A percentile compares a stretch with the other conserved stretches of the same genome.
These are phyloP conservation scores for Bipolaris cookei DNA, from an alignment of 2,329 filamentous ascomycete genomes.

Conservation along the genomic window DNA sequence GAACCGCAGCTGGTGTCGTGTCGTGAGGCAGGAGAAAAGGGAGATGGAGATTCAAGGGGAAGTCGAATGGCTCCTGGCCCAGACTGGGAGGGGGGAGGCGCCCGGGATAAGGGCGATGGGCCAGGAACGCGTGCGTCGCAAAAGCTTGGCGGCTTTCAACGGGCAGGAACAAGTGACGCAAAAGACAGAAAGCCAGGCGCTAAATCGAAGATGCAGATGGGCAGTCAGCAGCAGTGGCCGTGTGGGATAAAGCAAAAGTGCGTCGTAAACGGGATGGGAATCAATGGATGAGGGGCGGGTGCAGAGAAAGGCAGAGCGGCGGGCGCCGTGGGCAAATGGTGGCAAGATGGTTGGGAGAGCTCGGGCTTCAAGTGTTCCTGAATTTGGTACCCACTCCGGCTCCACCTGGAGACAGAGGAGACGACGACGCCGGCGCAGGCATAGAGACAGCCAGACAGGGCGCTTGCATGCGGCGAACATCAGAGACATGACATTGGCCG, in stretches of 20 bases:
- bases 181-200: constrained; percentile 10
- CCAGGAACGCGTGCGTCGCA: constrained; percentile 29
- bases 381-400: constrained; percentile 12
- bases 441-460: constrained; percentile 13
- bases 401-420: constrained; percentile 19
- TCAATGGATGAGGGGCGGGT: background rate
- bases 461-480: constrained; percentile 33
- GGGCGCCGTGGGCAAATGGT: constrained; percentile 11
- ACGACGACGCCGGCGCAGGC: constrained; percentile 26
- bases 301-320: background rate
- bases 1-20: constrained; percentile 23
- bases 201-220: background rate
- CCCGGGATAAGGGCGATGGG: constrained; percentile 19
- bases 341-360: constrained; percentile 12
- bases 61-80: constrained; percentile 31
- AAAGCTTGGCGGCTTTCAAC: constrained; percentile 29
- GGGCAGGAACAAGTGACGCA: constrained; percentile 19
- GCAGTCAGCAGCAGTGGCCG: background rate
- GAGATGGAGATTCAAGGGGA: constrained; percentile 12
- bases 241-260: constrained; percentile 5
- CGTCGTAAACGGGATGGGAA: background rate
- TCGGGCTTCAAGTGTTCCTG: constrained; percentile 13
- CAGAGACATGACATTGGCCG: constrained; percentile 28
- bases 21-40: constrained; percentile 24
- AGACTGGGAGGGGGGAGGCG: constrained; percentile 16